Conservation (phyloP, 1,284 basidiomycete genomes). For the Microbotryomycetes sp. region DNA sequence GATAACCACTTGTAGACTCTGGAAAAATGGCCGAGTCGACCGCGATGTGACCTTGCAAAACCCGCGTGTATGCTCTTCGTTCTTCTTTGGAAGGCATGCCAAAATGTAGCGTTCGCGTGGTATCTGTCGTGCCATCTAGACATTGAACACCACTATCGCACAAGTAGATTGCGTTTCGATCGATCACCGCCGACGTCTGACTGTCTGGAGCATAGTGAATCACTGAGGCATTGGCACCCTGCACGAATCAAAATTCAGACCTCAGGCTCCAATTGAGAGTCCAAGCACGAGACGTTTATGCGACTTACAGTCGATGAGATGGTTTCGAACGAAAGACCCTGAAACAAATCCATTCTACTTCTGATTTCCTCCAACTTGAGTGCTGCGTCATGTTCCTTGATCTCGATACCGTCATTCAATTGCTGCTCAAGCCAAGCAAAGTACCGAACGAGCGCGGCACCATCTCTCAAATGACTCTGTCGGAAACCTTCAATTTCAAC, state of each 20-base stretch:
- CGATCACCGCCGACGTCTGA: slow-evolving; percentile 65
- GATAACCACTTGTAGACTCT: slow-evolving; percentile 67
- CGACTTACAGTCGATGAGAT: slow-evolving; percentile 76
- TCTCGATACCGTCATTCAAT: slow-evolving; percentile 54
- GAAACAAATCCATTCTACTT: slow-evolving; percentile 69
- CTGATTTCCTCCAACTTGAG: slow-evolving; percentile 71
- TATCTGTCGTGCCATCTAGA: slow-evolving; percentile 86
- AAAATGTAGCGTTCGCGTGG: slow-evolving; percentile 61
- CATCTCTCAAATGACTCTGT: slow-evolving; percentile 81
- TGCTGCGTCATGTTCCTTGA: slow-evolving; percentile 78
- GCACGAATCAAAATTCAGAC: not conserved
- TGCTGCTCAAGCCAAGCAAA: slow-evolving; percentile 92
- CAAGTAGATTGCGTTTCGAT: slow-evolving; percentile 74
- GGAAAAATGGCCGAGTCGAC: slow-evolving; percentile 84
- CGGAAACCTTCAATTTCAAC: slow-evolving; percentile 87
- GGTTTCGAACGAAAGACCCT: slow-evolving; percentile 82
- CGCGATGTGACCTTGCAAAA: slow-evolving; percentile 93
- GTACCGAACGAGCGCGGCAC: slow-evolving; percentile 70
- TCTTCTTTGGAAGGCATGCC: slow-evolving; percentile 75
- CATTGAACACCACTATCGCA: slow-evolving; percentile 92
- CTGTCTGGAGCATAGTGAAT: slow-evolving; percentile 87
- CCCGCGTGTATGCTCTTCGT: slow-evolving; percentile 82
- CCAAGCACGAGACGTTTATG: slow-evolving; percentile 27
- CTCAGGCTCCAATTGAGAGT: not conserved
- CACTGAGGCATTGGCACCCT: slow-evolving; percentile 58